Percentiles rank a stretch among this genome's conserved stretches.
Evolutionary conservation across 2,329 filamentous ascomycete genomes (phyloP).

Genomic region (Colletotrichum sp.): DNA sequence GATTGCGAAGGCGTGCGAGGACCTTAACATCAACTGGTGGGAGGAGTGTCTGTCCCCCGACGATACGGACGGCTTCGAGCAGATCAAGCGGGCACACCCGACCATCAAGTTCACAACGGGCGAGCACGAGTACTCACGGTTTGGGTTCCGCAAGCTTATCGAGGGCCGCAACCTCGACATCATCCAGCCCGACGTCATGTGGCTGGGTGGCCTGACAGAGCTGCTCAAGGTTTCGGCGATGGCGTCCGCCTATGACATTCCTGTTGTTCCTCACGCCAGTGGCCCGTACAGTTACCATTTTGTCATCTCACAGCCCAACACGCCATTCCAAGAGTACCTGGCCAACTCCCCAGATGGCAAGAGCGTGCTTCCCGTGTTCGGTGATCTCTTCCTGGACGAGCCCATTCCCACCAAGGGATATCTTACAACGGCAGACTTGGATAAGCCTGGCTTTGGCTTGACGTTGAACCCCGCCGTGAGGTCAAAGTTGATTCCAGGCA

Average conservation of each 20-base stretch:
- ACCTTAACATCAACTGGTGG: slow-evolving; percentile 95
- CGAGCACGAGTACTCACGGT: slow-evolving; percentile 94
- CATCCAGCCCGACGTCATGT: slow-evolving; percentile 96
- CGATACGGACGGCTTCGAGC: slow-evolving; percentile 88
- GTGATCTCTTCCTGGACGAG: slow-evolving; percentile 88
- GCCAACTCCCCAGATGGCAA: slow-evolving; percentile 92
- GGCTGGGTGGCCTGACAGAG: slow-evolving; percentile 92
- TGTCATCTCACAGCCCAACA: slow-evolving; percentile 90
- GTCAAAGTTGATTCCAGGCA: slow-evolving; percentile 76
- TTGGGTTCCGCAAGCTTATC: slow-evolving; percentile 92
- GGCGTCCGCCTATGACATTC: slow-evolving; percentile 92
- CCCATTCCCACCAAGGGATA: slow-evolving; percentile 86
- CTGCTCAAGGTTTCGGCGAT: slow-evolving; percentile 87
- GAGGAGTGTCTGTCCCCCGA: slow-evolving; percentile 92
- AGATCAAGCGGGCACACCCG: slow-evolving; percentile 90
- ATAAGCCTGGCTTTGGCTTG: slow-evolving; percentile 90
- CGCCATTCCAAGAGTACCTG: slow-evolving; percentile 94
- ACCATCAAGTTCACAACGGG: slow-evolving; percentile 93
- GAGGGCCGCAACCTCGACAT: slow-evolving; percentile 93
- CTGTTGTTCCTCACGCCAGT: slow-evolving; percentile 92
- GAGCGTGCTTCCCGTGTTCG: slow-evolving; percentile 89
- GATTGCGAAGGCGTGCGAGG: slow-evolving; percentile 81
- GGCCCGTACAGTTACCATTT: slow-evolving; percentile 97
- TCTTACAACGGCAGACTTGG: slow-evolving; percentile 78
- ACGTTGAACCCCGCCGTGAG: slow-evolving; percentile 80